Conservation (phyloP, 176 grass and related monocot genomes). For the Cenchrus fungigraminus region DNA sequence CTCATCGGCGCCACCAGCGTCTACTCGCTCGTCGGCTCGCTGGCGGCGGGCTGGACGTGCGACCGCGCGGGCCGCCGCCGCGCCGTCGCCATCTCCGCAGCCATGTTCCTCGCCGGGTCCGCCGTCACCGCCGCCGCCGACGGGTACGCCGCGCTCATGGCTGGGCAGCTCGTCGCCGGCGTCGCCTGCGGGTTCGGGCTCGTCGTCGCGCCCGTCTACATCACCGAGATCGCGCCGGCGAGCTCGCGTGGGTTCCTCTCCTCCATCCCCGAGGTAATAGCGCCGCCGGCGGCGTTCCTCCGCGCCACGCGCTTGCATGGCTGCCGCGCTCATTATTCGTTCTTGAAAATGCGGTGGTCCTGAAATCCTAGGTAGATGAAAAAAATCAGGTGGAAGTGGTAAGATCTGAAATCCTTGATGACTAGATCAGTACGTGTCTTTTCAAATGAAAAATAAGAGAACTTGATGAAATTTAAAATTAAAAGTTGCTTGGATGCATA, state of each 20-base stretch:
- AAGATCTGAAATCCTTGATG: neutral
- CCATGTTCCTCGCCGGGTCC: slow-evolving; percentile 61
- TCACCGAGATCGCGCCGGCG: slow-evolving; percentile 64
- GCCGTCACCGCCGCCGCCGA: slow-evolving; percentile 38
- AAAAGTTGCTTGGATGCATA: neutral
- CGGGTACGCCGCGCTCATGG: slow-evolving; percentile 59
- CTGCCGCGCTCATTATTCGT: neutral
- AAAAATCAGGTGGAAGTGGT: neutral
- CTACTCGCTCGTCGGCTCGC: slow-evolving; percentile 69
- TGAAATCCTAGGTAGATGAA: neutral
- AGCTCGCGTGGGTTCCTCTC: slow-evolving; percentile 63
- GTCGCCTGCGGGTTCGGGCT: slow-evolving; percentile 61
- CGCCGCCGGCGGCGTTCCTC: neutral
- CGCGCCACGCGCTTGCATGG: neutral
- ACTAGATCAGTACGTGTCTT: neutral
- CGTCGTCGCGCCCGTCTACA: slow-evolving; percentile 63
- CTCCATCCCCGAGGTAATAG: slow-evolving; percentile 57
- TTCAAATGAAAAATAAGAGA: no score
- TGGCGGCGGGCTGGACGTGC: slow-evolving; percentile 60
- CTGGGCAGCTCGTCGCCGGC: slow-evolving; percentile 53
- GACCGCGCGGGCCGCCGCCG: slow-evolving; percentile 58
- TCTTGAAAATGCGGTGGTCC: neutral
- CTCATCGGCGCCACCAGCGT: slow-evolving; percentile 64
- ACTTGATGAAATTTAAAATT: neutral
- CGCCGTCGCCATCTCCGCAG: slow-evolving; percentile 53